Evolutionary conservation across 768 basidiomycete species (phyloP), one percentile per base, ranked within the genome.

Genomic region (Galerina sulciceps): DNA sequence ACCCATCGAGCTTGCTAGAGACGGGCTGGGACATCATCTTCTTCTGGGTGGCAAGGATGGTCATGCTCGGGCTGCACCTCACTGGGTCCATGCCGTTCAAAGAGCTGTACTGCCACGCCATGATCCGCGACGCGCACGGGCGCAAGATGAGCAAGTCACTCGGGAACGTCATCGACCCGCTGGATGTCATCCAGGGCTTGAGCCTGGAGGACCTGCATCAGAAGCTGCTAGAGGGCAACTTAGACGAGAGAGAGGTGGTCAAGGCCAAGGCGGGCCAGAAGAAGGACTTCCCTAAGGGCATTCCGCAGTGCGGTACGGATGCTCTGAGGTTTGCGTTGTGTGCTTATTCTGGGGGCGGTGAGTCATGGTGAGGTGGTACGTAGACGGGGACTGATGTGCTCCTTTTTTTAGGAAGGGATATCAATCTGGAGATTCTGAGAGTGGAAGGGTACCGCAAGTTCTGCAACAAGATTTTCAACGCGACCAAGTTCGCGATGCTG

Each of bases 21-120:
- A 99, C 97, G 0, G 97, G 97, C 45, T 99, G 97, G 96, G 97
- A 99, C 63, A 99, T 99, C 67, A 75, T 99, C n/a, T 96, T 96
- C 83, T 99, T 99, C 85, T 99, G 97, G 97, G 96, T 99, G 6
- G 96, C 97, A 14, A 90, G 97, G 42, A 99, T 99, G 96, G 96
- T 92, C 48, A 77, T 99, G 68, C 86, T 99, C 36, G 96, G 97
- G 42, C 76, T 94, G 66, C 83, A 90, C 56, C 85, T 98, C 45
- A 99, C 97, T 0, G 95, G 84, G 23, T 74, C 91, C 67, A 85
- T 99, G 80, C 97, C 97, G 1, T 99, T 99, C 84, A 81, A 85
- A 47, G 96, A 99, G 75, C 96, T 99, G 9, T 87, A 90, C 71
- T 99, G 96, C 75, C 97, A 99, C 69, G 96, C 96, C 18, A 97